Conservation (phyloP, 805 yeast genomes). For the Candida dendrica region DNA sequence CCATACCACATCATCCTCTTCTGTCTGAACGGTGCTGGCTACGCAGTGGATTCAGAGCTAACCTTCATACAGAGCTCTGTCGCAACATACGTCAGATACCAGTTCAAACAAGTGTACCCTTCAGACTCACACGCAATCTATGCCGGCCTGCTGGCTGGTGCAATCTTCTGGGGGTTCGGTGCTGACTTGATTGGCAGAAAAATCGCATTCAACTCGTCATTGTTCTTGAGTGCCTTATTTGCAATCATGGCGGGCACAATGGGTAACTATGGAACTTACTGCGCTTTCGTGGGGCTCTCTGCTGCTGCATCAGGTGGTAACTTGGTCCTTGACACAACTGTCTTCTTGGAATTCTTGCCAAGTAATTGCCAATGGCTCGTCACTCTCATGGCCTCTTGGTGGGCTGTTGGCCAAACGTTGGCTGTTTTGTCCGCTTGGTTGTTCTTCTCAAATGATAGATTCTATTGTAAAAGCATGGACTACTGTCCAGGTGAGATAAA, state of each 20-base stretch:
- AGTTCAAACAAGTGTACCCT: conserved; percentile 37
- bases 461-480: conserved; percentile 34
- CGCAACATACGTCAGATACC: conserved; percentile 36
- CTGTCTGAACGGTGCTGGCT: conserved; percentile 45
- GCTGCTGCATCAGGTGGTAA: conserved; percentile 46
- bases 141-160: conserved; percentile 42
- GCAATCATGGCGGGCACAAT: conserved; percentile 45
- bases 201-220: conserved; percentile 40
- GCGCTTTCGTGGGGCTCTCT: conserved; percentile 37
- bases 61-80: conserved; percentile 40
- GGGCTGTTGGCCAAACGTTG: conserved; percentile 54
- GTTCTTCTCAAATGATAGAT: conserved; percentile 31
- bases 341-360: conserved; percentile 45
- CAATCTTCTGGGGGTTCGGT: conserved; percentile 43
- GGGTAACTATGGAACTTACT: conserved; percentile 38
- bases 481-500: conserved; percentile 38
- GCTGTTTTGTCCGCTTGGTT: conserved; percentile 47
- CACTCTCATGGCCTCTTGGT: conserved; percentile 44
- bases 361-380: conserved; percentile 40
- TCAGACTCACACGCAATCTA: conserved; percentile 37
- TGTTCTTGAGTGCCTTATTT: conserved; percentile 37
- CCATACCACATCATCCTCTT: conserved; percentile 40
- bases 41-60: conserved; percentile 44
- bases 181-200: conserved; percentile 46
- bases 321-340: conserved; percentile 43